A percentile compares a stretch with the other conserved stretches of the same genome.
These are phyloP conservation scores for Aspergillus uvarum DNA, from an alignment of 2,329 filamentous ascomycete species.

Conservation along the genomic window DNA sequence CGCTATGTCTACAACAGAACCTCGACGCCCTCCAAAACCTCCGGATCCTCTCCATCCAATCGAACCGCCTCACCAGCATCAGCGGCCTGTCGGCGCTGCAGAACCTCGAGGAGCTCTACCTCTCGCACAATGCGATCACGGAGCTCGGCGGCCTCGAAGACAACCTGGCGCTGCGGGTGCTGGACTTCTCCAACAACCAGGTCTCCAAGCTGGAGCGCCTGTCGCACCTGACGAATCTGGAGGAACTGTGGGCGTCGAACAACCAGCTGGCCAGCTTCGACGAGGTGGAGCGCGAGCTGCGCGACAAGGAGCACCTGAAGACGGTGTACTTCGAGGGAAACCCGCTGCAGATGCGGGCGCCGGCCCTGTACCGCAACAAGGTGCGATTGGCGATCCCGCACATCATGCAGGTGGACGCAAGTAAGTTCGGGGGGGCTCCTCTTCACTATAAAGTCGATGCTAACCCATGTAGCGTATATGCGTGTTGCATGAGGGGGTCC, in stretches of 20 bases:
- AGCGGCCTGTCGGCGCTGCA: constrained; percentile 71
- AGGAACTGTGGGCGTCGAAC: constrained; percentile 93
- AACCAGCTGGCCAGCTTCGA: constrained; percentile 77
- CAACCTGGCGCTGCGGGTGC: constrained; percentile 67
- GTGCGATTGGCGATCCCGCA: constrained; percentile 83
- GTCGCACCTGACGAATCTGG: constrained; percentile 65
- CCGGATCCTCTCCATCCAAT: constrained; percentile 88
- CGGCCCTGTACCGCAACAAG: constrained; percentile 93
- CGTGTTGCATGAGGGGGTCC: constrained; percentile 17
- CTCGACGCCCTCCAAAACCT: constrained; percentile 75
- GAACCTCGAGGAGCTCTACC: constrained; percentile 87
- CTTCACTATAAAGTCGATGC: not conserved
- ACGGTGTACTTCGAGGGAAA: constrained; percentile 98
- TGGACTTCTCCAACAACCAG: constrained; percentile 89
- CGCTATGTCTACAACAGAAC: constrained; percentile 42
- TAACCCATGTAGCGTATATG: constrained; percentile 31
- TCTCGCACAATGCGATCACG: constrained; percentile 89
- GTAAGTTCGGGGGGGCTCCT: constrained; percentile 50
- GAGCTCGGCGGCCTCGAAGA: constrained; percentile 70
- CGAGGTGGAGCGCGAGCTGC: constrained; percentile 74
- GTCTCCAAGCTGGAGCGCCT: constrained; percentile 74
- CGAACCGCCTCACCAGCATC: constrained; percentile 82
- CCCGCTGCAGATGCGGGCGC: constrained; percentile 74
- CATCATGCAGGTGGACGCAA: constrained; percentile 91
- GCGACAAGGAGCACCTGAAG: constrained; percentile 73